Conservation (phyloP, 176 grass and related monocot species). For the Ananas comosus region DNA sequence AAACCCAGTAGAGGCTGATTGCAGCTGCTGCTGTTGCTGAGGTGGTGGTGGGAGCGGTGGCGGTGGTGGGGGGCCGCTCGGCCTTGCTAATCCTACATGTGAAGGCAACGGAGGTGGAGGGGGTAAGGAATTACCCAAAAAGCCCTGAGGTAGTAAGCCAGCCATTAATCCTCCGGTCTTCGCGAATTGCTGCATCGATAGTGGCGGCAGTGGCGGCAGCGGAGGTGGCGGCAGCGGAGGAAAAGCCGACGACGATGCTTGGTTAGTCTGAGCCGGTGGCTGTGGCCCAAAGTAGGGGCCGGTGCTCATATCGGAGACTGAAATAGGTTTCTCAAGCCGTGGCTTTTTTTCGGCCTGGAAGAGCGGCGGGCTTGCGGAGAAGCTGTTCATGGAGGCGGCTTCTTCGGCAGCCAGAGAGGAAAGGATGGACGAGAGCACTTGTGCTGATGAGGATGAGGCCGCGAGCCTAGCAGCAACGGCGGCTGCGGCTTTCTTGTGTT, state of each 20-base stretch:
- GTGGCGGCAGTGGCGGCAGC: constrained; percentile 32
- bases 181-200: constrained; percentile 43
- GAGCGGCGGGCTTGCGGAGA: constrained; percentile 29
- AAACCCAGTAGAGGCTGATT: constrained; percentile 42
- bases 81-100: constrained; percentile 33
- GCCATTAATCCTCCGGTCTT: constrained; percentile 46
- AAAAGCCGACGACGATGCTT: constrained; percentile 32
- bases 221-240: constrained; percentile 47
- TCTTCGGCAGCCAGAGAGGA: constrained; percentile 67
- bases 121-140: constrained; percentile 35
- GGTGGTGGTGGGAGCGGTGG: constrained; percentile 26
- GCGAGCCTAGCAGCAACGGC: constrained; percentile 84
- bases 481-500: constrained; percentile 82
- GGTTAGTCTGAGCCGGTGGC: constrained; percentile 24
- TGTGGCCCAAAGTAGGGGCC: constrained; percentile 44
- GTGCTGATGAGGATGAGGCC: constrained; percentile 61
- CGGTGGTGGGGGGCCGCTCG: constrained; percentile 32
- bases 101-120: constrained; percentile 46
- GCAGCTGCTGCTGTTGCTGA: constrained; percentile 57
- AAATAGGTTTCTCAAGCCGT: constrained; percentile 45
- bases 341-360: constrained; percentile 67
- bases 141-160: constrained; percentile 37
- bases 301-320: constrained; percentile 27
- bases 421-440: constrained; percentile 57
- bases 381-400: constrained; percentile 40